Base-by-base conservation (phyloP, 768 basidiomycete genomes). In the Clitopilus hobsonii region DNA sequence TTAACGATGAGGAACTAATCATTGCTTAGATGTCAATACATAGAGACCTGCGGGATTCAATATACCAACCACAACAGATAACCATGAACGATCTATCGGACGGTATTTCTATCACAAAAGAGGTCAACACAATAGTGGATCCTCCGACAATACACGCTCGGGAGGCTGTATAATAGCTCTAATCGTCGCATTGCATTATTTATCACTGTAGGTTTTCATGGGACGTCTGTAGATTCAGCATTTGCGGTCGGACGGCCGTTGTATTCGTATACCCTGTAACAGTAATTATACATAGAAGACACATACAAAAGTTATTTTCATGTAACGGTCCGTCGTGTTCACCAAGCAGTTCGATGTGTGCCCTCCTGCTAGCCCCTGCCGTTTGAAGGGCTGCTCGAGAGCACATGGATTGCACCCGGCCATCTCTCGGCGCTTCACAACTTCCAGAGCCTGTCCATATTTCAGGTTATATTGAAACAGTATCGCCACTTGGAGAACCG, bases 61-160 rank as follows among this genome's bases (percentile, higher is more conserved):
- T 20, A 20, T 23, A 8, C 41, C 10, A 10, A 20, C 41, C 18
- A 45, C 18, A n/a, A 45, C 41, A 45, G 16, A 2, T 7, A 20
- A 20, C 18, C n/a, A 23, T 45, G 2, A 2, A 6, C 5, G 41
- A 45, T 20, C 14, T 18, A 4, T 45, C 41, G 3, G 41, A 45
- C 22, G 41, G 41, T 20, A 45, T 23, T 20, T 23, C 41, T 4
- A 49, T 54, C 11, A 49, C 54, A 25, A 54, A 54, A 49, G 54
- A 55, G 32, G 28, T 51, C 25, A 45, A 4, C 41, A 45, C 41
- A 10, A 45, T 45, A 10, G 41, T 45, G n/a, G 41, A 45, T 11
- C 41, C 22, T 18, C 41, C 41, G 8, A 11, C 41, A 11, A 36
- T 14, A 4, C 32, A 36, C 32, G 13, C 2, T 36, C 4, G 32